phyloP scores from a whole-genome alignment of 1,284 basidiomycete genomes.

The Cutaneotrichosporon spelunceum region DNA sequence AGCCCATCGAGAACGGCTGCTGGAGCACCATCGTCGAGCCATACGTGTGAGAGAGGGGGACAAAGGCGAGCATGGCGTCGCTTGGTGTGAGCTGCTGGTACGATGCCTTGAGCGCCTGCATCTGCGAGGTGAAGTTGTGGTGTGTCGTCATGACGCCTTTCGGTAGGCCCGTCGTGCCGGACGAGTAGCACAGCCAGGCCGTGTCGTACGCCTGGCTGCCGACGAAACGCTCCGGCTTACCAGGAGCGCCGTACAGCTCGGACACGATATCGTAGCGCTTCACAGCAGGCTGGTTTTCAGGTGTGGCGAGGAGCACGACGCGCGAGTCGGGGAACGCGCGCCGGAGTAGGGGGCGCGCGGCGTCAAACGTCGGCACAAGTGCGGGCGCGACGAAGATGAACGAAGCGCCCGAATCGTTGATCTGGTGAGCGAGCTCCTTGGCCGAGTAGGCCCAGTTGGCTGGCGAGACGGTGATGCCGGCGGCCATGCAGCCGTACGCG shows the following conservation, averaged over 20 bases:
- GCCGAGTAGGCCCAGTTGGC: slow-evolving; percentile 44
- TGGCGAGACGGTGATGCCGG: slow-evolving; percentile 38
- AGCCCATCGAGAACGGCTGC: slow-evolving; percentile 60
- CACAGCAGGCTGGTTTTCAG: slow-evolving; percentile 10
- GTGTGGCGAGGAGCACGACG: slow-evolving; percentile 13
- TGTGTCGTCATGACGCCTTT: slow-evolving; percentile 60
- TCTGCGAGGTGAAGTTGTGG: slow-evolving; percentile 58
- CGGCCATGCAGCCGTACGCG: slow-evolving; percentile 57
- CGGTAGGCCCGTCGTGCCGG: slow-evolving; percentile 58
- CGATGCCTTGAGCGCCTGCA: slow-evolving; percentile 16
- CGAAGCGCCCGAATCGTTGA: slow-evolving; percentile 58
- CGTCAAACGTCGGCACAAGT: slow-evolving; percentile 50
- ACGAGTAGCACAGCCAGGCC: slow-evolving; percentile 60
- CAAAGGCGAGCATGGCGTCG: slow-evolving; percentile 20
- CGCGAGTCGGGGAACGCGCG: slow-evolving; percentile 16
- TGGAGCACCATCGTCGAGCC: slow-evolving; percentile 54
- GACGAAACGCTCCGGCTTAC: slow-evolving; percentile 15
- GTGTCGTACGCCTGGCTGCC: slow-evolving; percentile 22
- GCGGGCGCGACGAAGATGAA: slow-evolving; percentile 60
- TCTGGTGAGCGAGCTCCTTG: slow-evolving; percentile 47
- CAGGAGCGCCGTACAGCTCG: slow-evolving; percentile 16
- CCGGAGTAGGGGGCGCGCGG: slow-evolving; percentile 24
- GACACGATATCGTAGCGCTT: slow-evolving; percentile 18
- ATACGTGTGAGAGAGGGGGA: slow-evolving; percentile 25
- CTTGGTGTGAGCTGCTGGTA: slow-evolving; percentile 16